Percentiles rank a stretch among this genome's conserved stretches.
Evolutionary conservation across 768 basidiomycete genomes (phyloP).

Genomic region (Termitomyces sp.): DNA sequence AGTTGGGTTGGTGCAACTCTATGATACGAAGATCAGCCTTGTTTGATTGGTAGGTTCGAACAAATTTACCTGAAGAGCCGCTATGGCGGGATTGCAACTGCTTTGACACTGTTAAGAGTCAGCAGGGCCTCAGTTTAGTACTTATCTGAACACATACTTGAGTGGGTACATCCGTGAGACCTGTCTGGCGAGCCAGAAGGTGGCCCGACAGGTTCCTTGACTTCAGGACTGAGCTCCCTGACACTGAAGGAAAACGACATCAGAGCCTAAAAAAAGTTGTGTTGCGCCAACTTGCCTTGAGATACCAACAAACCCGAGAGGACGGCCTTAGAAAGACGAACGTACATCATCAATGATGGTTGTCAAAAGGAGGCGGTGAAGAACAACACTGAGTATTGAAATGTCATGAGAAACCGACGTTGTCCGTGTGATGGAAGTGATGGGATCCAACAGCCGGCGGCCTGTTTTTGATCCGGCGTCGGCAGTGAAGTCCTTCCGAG

Average conservation of each 20-base stretch:
- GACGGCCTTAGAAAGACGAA: neutral
- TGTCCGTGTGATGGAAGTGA: too few species aligned
- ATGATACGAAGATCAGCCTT: neutral
- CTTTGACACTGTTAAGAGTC: conserved; percentile 10
- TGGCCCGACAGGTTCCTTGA: neutral
- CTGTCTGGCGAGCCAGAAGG: conserved; percentile 7
- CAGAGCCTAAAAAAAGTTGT: neutral
- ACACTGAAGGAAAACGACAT: neutral
- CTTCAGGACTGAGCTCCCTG: conserved; percentile 2
- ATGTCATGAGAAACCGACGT: too few species aligned
- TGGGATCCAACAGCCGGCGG: neutral
- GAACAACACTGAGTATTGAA: too few species aligned
- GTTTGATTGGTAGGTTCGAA: neutral
- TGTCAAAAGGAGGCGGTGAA: neutral
- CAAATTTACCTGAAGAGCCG: neutral
- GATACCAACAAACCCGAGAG: neutral
- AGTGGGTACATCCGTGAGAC: neutral
- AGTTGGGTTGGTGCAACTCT: conserved; percentile 24
- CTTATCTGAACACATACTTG: neutral
- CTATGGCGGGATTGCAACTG: neutral
- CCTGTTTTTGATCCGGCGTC: neutral
- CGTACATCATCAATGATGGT: neutral
- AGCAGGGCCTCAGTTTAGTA: conserved; percentile 15
- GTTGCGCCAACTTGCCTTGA: neutral
- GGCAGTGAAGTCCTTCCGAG: too few species aligned